Evolutionary conservation across 257 asterid genomes (phyloP).

Genomic region (Gentiana macrophylla): DNA sequence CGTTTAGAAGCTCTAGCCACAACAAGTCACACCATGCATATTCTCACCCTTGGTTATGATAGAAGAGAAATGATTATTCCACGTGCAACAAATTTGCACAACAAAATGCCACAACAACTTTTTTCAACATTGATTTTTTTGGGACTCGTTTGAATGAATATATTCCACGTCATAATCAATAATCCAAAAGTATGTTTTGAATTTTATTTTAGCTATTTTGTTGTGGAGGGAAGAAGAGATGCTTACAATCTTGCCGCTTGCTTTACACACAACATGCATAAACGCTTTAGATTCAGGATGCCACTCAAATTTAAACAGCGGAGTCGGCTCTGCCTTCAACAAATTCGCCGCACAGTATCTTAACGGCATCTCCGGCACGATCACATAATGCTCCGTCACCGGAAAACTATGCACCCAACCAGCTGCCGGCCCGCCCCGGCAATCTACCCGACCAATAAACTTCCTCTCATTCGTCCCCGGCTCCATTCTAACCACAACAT

Average conservation of each 20-base stretch:
- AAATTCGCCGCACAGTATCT: constrained; percentile 80
- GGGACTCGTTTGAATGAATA: too few species aligned
- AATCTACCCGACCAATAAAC: constrained; percentile 59
- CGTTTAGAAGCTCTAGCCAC: too few species aligned
- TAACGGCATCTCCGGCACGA: constrained; percentile 96
- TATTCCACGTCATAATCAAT: too few species aligned
- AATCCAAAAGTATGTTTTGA: too few species aligned
- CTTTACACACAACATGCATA: constrained; percentile 81
- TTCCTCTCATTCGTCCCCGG: constrained; percentile 75
- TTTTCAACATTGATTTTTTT: too few species aligned
- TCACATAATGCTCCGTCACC: constrained; percentile 69
- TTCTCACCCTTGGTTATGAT: too few species aligned
- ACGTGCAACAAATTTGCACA: too few species aligned
- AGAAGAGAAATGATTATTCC: too few species aligned
- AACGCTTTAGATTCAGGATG: constrained; percentile 72
- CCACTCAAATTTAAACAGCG: constrained; percentile 86
- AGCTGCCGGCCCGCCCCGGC: constrained; percentile 74
- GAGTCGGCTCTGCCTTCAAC: constrained; percentile 91
- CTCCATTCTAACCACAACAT: constrained; percentile 66
- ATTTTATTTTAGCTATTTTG: too few species aligned
- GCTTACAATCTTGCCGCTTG: constrained; percentile 73
- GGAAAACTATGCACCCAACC: constrained; percentile 99
- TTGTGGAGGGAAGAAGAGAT: neutral
- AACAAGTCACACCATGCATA: too few species aligned
- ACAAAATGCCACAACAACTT: too few species aligned